Evolutionary conservation across 176 grass and related monocot genomes (phyloP), one percentile per base, ranked within the genome.

Genomic region (Oryza rufipogon): DNA sequence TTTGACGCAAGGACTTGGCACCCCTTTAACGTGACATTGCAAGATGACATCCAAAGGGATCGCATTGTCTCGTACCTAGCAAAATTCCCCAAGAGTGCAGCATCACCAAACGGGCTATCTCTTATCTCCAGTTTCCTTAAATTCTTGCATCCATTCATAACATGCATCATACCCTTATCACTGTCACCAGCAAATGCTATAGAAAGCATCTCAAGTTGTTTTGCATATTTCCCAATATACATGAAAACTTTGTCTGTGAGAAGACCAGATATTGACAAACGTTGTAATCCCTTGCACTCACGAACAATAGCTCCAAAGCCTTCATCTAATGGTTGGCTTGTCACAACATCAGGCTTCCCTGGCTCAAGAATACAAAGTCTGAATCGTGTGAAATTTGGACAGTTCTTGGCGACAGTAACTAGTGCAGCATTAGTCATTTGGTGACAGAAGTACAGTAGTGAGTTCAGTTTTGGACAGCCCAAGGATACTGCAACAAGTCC

Each of bases 41-140:
- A 97, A 1, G 91, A 93, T 68, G 94, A 97, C 89, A 97, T 97
- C 94, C 94, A 97, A 97, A 97, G 94, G 91, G 94, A 97, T 93
- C 91, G 94, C 91, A 97, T 91, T 97, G 94, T 93, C 90, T 93
- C 94, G 60, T 93, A 97, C 75, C 91, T 97, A 44, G 78, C 87
- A 56, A 90, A 74, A 84, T 93, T 83, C 49, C 82, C 84, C 85
- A 97, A 76, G 30, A 97, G 87, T 34, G 94, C 94, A 70, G 28
- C 87, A 77, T 97, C 94, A 80, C 91, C 92, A 82, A 97, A 94
- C 5, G 89, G 89, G 48, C 89, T 84, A 64, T 97, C 92, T 85
- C 89, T 91, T 47, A 97, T 97, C 80, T 94, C 89, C 61, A 97
- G 66, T 79, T 94, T 97, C 84, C 88, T 89, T 1, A 97, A 73